Conservation (phyloP, 164 flowering plant genomes). For the Magnolia kwangsiensis region DNA sequence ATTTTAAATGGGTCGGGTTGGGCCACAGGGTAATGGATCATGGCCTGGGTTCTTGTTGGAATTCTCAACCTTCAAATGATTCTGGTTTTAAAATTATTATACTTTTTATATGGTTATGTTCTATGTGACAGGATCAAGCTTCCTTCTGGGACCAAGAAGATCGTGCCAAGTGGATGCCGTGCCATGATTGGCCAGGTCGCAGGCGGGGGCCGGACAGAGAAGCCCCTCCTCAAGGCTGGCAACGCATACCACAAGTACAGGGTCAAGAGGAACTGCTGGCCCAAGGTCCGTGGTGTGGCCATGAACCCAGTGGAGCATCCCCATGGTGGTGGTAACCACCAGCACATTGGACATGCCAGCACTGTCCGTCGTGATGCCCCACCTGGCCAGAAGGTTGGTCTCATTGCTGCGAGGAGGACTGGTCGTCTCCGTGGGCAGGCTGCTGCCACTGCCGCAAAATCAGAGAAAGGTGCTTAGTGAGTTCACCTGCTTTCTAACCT, state of each 20-base stretch:
- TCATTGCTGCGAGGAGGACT: slow-evolving; percentile 54
- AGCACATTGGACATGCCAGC: slow-evolving; percentile 58
- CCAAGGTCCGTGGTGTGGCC: slow-evolving; percentile 70
- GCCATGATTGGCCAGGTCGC: slow-evolving; percentile 66
- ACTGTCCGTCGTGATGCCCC: slow-evolving; percentile 59
- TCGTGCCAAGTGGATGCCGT: slow-evolving; percentile 54
- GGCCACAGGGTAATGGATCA: no score
- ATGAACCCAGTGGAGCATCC: slow-evolving; percentile 72
- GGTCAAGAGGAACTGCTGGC: slow-evolving; percentile 69
- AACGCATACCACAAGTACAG: slow-evolving; percentile 57
- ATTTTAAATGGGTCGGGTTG: no score
- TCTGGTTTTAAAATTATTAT: no score
- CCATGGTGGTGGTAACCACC: slow-evolving; percentile 66
- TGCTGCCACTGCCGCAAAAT: slow-evolving; percentile 49
- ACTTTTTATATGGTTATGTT: no score
- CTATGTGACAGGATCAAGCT: slow-evolving; percentile 39
- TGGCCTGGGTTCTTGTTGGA: no score
- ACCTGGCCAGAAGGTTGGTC: slow-evolving; percentile 68
- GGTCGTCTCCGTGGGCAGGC: slow-evolving; percentile 59
- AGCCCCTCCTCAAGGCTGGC: slow-evolving; percentile 55
- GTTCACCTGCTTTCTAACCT: neutral
- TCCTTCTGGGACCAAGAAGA: slow-evolving; percentile 59
- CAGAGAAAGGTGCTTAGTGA: slow-evolving; percentile 27
- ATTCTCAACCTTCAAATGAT: no score
- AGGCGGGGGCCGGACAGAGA: slow-evolving; percentile 61